Conservation (phyloP, 805 yeast species). For the Lipomyces sp. region DNA sequence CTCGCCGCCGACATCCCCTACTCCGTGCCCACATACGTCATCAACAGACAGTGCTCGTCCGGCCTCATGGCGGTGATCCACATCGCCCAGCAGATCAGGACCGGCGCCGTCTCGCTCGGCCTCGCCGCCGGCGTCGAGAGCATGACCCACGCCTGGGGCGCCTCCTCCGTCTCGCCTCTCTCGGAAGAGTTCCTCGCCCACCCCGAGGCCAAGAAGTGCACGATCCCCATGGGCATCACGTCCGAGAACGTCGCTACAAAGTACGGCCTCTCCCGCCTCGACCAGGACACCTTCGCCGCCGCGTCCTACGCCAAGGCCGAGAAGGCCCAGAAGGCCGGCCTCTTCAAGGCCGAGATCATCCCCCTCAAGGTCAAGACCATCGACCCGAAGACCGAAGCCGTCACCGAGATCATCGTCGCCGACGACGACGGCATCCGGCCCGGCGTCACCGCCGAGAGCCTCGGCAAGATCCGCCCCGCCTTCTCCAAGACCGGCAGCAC, state of each 20-base stretch:
- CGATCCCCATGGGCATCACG: slow-evolving; percentile 95
- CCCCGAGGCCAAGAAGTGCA: slow-evolving; percentile 53
- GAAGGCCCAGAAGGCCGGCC: slow-evolving; percentile 62
- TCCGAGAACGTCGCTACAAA: slow-evolving; percentile 82
- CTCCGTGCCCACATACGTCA: slow-evolving; percentile 70
- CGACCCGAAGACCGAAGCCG: slow-evolving; percentile 58
- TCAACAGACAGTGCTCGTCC: slow-evolving; percentile 93
- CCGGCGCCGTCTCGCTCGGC: slow-evolving; percentile 89
- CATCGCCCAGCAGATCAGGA: slow-evolving; percentile 79
- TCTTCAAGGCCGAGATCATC: slow-evolving; percentile 84
- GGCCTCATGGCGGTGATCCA: slow-evolving; percentile 89
- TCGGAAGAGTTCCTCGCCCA: slow-evolving; percentile 47
- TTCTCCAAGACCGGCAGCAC: slow-evolving; percentile 81
- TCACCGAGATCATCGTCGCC: slow-evolving; percentile 50
- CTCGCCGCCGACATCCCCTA: slow-evolving; percentile 89
- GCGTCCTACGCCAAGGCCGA: slow-evolving; percentile 81
- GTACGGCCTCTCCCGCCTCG: slow-evolving; percentile 60
- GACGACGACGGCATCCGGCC: slow-evolving; percentile 88
- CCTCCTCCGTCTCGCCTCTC: slow-evolving; percentile 47
- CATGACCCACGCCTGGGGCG: slow-evolving; percentile 55
- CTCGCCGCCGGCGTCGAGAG: slow-evolving; percentile 92
- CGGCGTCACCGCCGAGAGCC: slow-evolving; percentile 74
- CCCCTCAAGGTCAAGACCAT: slow-evolving; percentile 66
- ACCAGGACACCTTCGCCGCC: slow-evolving; percentile 90
- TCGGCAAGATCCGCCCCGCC: slow-evolving; percentile 79